Evolutionary conservation across 441 rosid species (phyloP).

Genomic region (Cnidoscolus chayamansa): DNA sequence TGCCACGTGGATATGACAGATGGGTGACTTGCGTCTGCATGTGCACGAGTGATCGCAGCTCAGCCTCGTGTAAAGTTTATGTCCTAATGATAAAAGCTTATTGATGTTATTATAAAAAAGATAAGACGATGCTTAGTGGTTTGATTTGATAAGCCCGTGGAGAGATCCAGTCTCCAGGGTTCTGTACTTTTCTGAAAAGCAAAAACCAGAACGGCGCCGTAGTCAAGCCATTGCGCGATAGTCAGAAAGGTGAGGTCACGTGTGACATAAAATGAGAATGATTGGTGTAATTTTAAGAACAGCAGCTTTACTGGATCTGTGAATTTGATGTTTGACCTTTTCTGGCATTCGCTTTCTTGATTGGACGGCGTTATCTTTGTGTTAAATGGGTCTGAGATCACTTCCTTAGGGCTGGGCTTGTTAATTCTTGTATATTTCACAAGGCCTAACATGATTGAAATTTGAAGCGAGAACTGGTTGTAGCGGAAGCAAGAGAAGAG

Average conservation of each 20-base stretch:
- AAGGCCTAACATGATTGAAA: no score
- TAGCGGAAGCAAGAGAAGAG: no score
- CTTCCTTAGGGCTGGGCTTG: no score
- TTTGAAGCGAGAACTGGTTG: no score
- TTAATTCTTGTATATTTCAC: no score
- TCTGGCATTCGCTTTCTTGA: no score
- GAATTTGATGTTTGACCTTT: neutral
- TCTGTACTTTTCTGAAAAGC: neutral
- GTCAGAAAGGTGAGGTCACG: slow-evolving; percentile 26
- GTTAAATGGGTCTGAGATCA: no score
- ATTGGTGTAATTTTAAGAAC: neutral
- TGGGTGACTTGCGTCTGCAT: neutral
- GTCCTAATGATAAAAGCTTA: neutral
- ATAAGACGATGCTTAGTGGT: no score
- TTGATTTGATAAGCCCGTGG: no score
- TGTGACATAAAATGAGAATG: slow-evolving; percentile 23
- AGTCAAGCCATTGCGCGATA: neutral
- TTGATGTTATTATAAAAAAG: no score
- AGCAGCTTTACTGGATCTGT: neutral
- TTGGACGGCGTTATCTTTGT: no score
- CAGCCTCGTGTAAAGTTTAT: slow-evolving; percentile 3
- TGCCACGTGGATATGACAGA: slow-evolving; percentile 24
- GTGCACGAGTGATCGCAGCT: neutral
- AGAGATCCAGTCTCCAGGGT: neutral
- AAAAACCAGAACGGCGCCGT: neutral